Percentiles rank a stretch among this genome's conserved stretches.
Conservation (phyloP, 2,329 filamentous ascomycete genomes). For the Bipolaris cookei region DNA sequence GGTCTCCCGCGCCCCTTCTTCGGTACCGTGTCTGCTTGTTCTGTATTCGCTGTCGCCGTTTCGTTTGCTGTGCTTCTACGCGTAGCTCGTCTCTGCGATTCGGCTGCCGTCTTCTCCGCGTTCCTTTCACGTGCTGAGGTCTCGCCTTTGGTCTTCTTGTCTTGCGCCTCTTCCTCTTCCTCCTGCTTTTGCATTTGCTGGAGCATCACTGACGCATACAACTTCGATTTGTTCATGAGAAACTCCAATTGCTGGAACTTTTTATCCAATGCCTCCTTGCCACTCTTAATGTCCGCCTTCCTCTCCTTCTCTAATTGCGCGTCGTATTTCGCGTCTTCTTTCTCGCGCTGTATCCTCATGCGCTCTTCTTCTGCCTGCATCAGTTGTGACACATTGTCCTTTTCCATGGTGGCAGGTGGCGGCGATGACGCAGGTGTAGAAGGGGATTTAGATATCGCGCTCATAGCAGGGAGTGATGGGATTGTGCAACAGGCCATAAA, state of each 20-base stretch:
- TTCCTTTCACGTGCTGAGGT: slow-evolving; percentile 55
- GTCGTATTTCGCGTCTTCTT: slow-evolving; percentile 55
- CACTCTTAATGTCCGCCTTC: slow-evolving; percentile 55
- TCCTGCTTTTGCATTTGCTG: slow-evolving; percentile 61
- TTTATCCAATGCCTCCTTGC: slow-evolving; percentile 54
- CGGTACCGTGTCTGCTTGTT: slow-evolving; percentile 25
- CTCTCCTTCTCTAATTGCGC: slow-evolving; percentile 53
- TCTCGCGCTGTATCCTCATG: slow-evolving; percentile 52
- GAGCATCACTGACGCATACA: slow-evolving; percentile 60
- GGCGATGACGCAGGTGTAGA: slow-evolving; percentile 46
- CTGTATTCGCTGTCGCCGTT: slow-evolving; percentile 22
- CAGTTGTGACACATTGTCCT: slow-evolving; percentile 43
- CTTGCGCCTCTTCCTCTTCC: slow-evolving; percentile 54
- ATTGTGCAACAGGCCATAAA: slow-evolving; percentile 7
- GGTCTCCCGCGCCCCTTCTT: slow-evolving; percentile 46
- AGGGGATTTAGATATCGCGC: slow-evolving; percentile 29
- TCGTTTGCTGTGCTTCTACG: slow-evolving; percentile 39
- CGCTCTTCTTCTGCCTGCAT: slow-evolving; percentile 56
- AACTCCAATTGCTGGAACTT: slow-evolving; percentile 61
- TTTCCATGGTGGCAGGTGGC: slow-evolving; percentile 39
- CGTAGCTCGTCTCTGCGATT: slow-evolving; percentile 55
- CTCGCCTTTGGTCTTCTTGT: slow-evolving; percentile 54
- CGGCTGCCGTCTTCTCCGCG: slow-evolving; percentile 55
- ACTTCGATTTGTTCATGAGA: slow-evolving; percentile 55
- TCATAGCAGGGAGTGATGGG: slow-evolving; percentile 33